These are phyloP conservation scores for Podospora didyma DNA, from an alignment of 495 filamentous ascomycete genomes.

Conservation along the genomic window DNA sequence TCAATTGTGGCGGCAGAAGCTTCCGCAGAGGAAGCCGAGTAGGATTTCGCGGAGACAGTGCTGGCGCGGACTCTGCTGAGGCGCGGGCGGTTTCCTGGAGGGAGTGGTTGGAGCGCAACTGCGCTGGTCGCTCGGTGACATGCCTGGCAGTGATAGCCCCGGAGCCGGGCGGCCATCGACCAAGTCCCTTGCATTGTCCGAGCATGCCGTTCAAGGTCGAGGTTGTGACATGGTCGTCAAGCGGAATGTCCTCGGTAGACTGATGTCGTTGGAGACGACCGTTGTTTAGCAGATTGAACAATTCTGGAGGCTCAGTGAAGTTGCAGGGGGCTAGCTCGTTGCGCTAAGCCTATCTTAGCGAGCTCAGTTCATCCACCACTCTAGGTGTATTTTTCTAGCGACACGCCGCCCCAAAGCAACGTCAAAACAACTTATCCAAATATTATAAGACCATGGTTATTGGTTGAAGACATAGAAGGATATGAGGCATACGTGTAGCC, in stretches of 20 bases:
- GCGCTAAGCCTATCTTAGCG: background rate
- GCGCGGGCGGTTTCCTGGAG: conserved; percentile 15
- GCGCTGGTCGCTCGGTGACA: conserved; percentile 54
- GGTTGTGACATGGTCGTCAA: background rate
- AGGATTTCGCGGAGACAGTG: conserved; percentile 66
- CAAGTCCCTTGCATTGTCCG: conserved; percentile 64
- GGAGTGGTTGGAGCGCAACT: conserved; percentile 5
- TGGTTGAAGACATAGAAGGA: no score
- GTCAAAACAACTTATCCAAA: no score
- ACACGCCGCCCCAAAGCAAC: no score
- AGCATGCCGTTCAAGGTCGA: conserved; percentile 29
- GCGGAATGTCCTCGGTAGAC: conserved; percentile 3
- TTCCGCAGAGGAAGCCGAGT: conserved; percentile 57
- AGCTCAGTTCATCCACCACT: no score
- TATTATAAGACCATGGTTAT: no score
- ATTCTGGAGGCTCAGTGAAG: background rate
- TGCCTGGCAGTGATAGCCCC: conserved; percentile 61
- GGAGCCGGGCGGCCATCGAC: conserved; percentile 62
- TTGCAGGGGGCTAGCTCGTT: background rate
- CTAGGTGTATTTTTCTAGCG: no score
- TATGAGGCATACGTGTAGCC: no score
- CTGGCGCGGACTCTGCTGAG: conserved; percentile 50
- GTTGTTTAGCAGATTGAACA: background rate
- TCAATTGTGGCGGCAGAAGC: conserved; percentile 67
- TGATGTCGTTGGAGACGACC: background rate